phyloP scores from a whole-genome alignment of 768 basidiomycete genomes.

The Boletus rubescentipes region DNA sequence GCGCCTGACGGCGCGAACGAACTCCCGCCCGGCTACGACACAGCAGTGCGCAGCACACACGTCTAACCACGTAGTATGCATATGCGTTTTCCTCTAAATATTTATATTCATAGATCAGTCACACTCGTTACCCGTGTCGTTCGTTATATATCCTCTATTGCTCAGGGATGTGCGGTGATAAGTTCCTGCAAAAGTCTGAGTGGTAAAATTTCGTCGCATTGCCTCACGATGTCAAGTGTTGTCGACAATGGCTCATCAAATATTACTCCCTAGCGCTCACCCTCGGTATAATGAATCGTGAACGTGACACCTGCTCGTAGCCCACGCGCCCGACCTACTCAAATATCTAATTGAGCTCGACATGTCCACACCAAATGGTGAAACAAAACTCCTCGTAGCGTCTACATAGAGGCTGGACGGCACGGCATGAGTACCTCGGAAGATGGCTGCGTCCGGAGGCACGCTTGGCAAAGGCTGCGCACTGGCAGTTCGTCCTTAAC shows the following conservation, averaged over 20 bases:
- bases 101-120: neutral
- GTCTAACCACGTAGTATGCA: neutral
- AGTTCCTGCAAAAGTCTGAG: neutral
- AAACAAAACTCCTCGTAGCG: no score
- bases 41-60: constrained; percentile 4
- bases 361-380: no score
- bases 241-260: no score
- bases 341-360: no score
- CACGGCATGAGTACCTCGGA: no score
- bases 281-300: neutral
- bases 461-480: neutral
- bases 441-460: no score
- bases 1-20: neutral
- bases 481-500: neutral
- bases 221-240: neutral
- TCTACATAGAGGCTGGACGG: no score
- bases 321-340: no score
- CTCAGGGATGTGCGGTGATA: neutral
- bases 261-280: no score
- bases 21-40: constrained; percentile 19
- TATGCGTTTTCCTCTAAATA: neutral
- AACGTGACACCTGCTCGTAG: no score
- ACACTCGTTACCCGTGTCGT: neutral
- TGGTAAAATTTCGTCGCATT: neutral
- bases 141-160: neutral